These are phyloP conservation scores for Colletotrichum sublineola DNA, from an alignment of 2,329 filamentous ascomycete species.

Conservation along the genomic window DNA sequence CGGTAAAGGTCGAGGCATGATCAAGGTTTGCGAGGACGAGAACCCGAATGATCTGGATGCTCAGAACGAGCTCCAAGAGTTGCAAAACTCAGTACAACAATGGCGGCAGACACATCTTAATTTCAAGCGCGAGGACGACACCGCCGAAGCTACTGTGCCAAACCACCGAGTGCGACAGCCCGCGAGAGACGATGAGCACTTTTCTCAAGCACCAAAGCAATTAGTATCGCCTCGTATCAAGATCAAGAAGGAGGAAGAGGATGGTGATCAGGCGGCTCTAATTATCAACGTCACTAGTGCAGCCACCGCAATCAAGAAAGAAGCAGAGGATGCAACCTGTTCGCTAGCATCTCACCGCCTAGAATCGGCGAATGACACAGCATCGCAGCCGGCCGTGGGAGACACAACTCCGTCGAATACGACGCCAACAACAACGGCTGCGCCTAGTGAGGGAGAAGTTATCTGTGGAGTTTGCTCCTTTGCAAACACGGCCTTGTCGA, in stretches of 20 bases:
- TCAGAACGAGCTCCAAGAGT: slow-evolving; percentile 75
- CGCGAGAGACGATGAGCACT: background rate
- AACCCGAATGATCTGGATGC: slow-evolving; percentile 66
- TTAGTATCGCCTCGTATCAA: background rate
- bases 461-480: slow-evolving; percentile 77
- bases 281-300: slow-evolving; percentile 5
- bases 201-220: background rate
- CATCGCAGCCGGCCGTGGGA: background rate
- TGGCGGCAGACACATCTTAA: slow-evolving; percentile 41
- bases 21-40: slow-evolving; percentile 83
- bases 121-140: slow-evolving; percentile 28
- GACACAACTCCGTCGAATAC: slow-evolving; percentile 19
- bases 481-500: slow-evolving; percentile 64
- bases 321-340: slow-evolving; percentile 12
- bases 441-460: background rate
- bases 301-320: slow-evolving; percentile 23
- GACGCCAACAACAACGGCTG: slow-evolving; percentile 19
- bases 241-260: slow-evolving; percentile 27
- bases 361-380: slow-evolving; percentile 1
- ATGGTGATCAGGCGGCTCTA: background rate
- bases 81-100: slow-evolving; percentile 60
- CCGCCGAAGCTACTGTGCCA: background rate
- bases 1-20: slow-evolving; percentile 73
- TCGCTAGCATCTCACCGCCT: background rate
- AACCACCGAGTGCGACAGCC: slow-evolving; percentile 4